Evolutionary conservation across 2,329 filamentous ascomycete species (phyloP), one percentile per base, ranked within the genome.

Genomic region (Orbilia blumenaviensis): DNA sequence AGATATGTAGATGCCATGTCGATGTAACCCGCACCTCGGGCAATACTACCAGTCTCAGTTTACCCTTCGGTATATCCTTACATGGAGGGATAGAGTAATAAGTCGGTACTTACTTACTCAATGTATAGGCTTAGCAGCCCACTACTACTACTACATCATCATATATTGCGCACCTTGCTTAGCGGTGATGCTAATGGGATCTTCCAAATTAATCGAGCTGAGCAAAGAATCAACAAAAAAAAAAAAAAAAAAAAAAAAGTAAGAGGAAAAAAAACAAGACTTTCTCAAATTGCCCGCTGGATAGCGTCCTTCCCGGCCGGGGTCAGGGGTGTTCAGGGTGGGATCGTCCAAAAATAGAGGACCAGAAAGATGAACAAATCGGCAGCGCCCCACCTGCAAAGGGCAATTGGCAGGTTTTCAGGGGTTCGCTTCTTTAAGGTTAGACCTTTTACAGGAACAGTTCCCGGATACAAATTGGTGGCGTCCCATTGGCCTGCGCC

Each of bases 321-420:
- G 61, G 50, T 54, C 23, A 36, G 36, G 21, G 48, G 44, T 38
- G 12, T 29, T 36, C 41, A 68, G 29, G 67, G 67, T 72, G 48
- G 34, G 56, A 75, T 75, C 56, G 46, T 62, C 64, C 71, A 75
- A 75, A 75, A 75, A 75, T 75, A 75, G 69, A 29, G 41, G 69
- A 23, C 34, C 27, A 16, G 16, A 27, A 41, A 41, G 36, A 38
- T 36, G 29, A 46, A 36, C 29, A 52, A 71, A 71, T 63, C 67
- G 67, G 46, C 68, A 66, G 63, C 50, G 68, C 60, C 68, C 68
- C 68, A 66, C 68, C 44, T 27, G 23, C 41, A 46, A 56, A 23
- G 29, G 52, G 52, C 52, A 56, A 56, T 56, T 56, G 52, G 27
- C 44, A 50, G 34, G n/a, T 46, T 44, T 66, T 74, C 61, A 66